A percentile compares a stretch with the other conserved stretches of the same genome.
Evolutionary conservation across 768 basidiomycete species (phyloP).

Genomic region (Hypholoma sublateritium): DNA sequence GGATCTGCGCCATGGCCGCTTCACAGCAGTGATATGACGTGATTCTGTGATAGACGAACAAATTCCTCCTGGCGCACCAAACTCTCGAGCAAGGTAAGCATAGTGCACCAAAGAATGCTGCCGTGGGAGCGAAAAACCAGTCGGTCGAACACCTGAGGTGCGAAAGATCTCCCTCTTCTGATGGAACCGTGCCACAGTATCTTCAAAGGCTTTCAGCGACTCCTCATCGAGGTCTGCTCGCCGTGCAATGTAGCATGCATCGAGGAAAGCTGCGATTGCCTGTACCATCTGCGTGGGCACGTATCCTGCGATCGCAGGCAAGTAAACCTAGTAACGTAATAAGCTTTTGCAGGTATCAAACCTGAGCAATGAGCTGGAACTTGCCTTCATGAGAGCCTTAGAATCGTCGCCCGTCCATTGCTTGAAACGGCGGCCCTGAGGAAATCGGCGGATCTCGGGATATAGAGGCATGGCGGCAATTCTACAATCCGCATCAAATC

Average conservation of each 20-base stretch:
- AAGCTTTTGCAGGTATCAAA: not conserved
- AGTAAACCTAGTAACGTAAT: slow-evolving; percentile 16
- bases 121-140: slow-evolving; percentile 18
- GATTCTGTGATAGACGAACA: slow-evolving; percentile 35
- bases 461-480: slow-evolving; percentile 22
- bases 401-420: slow-evolving; percentile 39
- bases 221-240: slow-evolving; percentile 9
- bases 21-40: slow-evolving; percentile 31
- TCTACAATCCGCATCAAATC: too few species aligned
- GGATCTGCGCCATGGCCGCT: slow-evolving; percentile 33
- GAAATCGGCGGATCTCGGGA: slow-evolving; percentile 22
- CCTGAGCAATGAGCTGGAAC: not conserved
- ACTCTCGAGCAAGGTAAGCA: slow-evolving; percentile 11
- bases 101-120: slow-evolving; percentile 26
- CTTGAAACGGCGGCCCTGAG: slow-evolving; percentile 27
- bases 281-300: slow-evolving; percentile 17
- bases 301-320: slow-evolving; percentile 17
- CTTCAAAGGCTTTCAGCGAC: slow-evolving; percentile 1
- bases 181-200: slow-evolving; percentile 22
- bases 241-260: slow-evolving; percentile 32
- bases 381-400: slow-evolving; percentile 36
- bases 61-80: slow-evolving; percentile 26
- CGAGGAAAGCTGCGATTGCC: slow-evolving; percentile 26
- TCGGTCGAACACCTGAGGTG: slow-evolving; percentile 6
- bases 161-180: slow-evolving; percentile 27